Evolutionary conservation across 176 grass and related monocot species (phyloP), one percentile per base, ranked within the genome.

Genomic region (Cenchrus fungigraminus): DNA sequence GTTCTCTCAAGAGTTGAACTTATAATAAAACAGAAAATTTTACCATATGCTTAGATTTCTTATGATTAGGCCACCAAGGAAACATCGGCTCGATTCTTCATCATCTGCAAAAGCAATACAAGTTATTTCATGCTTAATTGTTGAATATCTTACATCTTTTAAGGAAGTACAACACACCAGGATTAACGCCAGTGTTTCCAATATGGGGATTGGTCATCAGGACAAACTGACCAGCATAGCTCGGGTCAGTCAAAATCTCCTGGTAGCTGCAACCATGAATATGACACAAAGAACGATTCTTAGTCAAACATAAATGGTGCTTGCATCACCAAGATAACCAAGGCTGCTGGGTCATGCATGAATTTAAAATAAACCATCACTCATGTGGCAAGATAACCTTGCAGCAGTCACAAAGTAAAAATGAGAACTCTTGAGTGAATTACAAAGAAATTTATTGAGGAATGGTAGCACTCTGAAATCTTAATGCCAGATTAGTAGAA

Each of bases 171-270:
- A 32, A 58, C 88, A 25, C 17, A 99, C 97, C 90, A 90, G 86
- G 79, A 79, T 99, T 99, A 79, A 99, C 82, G 16, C 97, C 97
- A 53, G 94, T 99, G 86, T 99, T 99, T 79, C 97, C 97, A 77
- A 99, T 99, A 79, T 99, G 97, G 9, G 97, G 97, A 51, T 96
- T 96, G 13, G 97, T 94, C 97, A 99, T 99, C 32, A 99, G 62
- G 67, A 99, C 97, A 86, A 96, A 99, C 70, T 99, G 97, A 13
- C 97, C 94, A 61, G 93, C 94, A 88, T 99, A 99, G 82, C 97
- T 99, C 8, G 97, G 97, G 28, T 99, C 97, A 25, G 97, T 99
- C 34, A 99, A 85, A 88, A 99, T 99, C 50, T 99, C 97, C 76
- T 96, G 94, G 71, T 99, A 99, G 84, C 97, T 99, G 84, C 51